Evolutionary conservation across 164 flowering plant genomes (phyloP), one percentile per base, ranked within the genome.

Genomic region (Umbellularia californica): DNA sequence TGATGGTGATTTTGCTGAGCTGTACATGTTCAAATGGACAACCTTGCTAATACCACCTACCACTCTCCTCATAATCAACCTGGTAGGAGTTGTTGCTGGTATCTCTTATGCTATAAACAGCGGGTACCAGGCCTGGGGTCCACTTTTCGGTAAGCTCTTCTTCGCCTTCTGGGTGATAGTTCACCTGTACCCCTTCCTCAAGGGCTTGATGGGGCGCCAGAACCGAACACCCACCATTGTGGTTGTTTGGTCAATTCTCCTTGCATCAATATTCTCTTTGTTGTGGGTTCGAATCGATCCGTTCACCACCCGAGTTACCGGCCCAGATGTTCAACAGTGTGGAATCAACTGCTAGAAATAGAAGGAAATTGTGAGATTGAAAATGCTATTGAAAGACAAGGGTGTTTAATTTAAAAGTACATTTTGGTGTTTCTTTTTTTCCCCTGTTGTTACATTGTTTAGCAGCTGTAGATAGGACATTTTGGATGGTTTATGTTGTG

Each of bases 141-240:
- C 84, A 15, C 78, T 81, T 7, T 81, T 81, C 58, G 82, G 84
- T 47, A 79, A 81, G 71, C 75, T 81, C 7, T 81, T 81, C 75
- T 81, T 81, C 63, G 79, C 82, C 30, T 79, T 82, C 73, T 82
- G 82, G 84, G 84, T 79, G 79, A 82, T 82, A 47, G 76, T 82
- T 70, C 84, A 82, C 68, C 84, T 82, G 33, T 79, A 82, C 55
- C 82, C 82, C 22, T 82, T 82, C 80, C 81, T 79, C 72, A 82
- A 79, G 74, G 84, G 84, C 66, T 47, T 79, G 67, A 72, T 82
- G 82, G 84, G 84, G 5, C 81, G 82, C 30, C 84, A 82, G 77
- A 79, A 82, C 71, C 74, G 82, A 64, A 79, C 84, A 25, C 84
- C 84, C 15, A 82, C 84, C 5, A 82, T 81, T 28, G 79, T 82